These are phyloP conservation scores for Didymella keratinophila DNA, from an alignment of 2,329 filamentous ascomycete species.

Conservation along the genomic window DNA sequence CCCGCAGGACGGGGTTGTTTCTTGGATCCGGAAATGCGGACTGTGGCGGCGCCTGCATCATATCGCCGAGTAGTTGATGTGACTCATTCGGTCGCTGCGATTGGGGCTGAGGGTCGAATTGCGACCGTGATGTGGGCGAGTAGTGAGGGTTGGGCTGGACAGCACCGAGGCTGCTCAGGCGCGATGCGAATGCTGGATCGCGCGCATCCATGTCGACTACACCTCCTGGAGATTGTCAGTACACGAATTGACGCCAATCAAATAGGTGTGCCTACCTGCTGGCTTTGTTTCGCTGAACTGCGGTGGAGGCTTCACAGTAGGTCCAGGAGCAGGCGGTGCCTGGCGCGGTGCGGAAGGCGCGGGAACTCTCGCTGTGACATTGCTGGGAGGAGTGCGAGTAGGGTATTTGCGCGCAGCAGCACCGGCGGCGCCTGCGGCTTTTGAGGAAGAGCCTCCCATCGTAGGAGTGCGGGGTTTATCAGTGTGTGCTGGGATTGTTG, in stretches of 20 bases:
- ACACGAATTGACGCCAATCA: no score
- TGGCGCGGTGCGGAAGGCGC: conserved; percentile 42
- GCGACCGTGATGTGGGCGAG: conserved; percentile 63
- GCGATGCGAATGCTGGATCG: conserved; percentile 76
- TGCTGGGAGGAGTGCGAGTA: conserved; percentile 53
- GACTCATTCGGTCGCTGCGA: conserved; percentile 15
- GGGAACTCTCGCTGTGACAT: conserved; percentile 40
- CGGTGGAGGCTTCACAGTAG: conserved; percentile 51
- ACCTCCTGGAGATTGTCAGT: conserved; percentile 29
- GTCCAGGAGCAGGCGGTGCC: conserved; percentile 43
- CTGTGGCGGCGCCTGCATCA: conserved; percentile 42
- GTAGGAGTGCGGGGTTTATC: conserved; percentile 18
- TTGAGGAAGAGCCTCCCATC: conserved; percentile 69
- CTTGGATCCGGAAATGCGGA: conserved; percentile 44
- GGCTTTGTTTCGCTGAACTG: conserved; percentile 50
- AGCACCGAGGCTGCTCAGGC: conserved; percentile 72
- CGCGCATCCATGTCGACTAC: conserved; percentile 67
- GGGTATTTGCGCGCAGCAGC: conserved; percentile 65
- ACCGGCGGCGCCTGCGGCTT: conserved; percentile 60
- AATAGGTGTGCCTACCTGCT: conserved; percentile 49
- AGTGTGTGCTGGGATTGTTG: conserved; percentile 17
- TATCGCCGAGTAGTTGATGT: conserved; percentile 36
- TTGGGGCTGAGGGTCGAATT: conserved; percentile 45
- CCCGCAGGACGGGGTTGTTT: conserved; percentile 63
- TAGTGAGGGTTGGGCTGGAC: conserved; percentile 65